A percentile compares a stretch with the other conserved stretches of the same genome.
phyloP scores from a whole-genome alignment of 345 rosid genomes.

The Gossypium rotundifolium region DNA sequence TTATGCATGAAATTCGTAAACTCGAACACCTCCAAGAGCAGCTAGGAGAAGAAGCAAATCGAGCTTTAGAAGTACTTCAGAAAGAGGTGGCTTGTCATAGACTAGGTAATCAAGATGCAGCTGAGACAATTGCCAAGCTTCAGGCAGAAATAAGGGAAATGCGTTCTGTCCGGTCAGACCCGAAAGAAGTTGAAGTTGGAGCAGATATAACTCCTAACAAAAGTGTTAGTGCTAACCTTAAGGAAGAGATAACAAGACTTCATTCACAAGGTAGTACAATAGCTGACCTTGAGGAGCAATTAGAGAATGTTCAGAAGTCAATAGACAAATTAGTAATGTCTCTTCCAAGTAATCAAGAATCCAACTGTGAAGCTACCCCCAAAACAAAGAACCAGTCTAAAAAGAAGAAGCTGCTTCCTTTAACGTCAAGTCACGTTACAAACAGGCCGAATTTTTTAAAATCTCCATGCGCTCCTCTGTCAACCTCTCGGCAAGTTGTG shows the following conservation, averaged over 20 bases:
- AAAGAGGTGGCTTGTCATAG: constrained; percentile 97
- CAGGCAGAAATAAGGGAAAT: constrained; percentile 96
- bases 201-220: constrained; percentile 55
- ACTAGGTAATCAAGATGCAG: constrained; percentile 98
- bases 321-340: constrained; percentile 95
- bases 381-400: constrained; percentile 66
- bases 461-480: constrained; percentile 90
- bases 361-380: constrained; percentile 44
- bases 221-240: constrained; percentile 90
- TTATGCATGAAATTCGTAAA: constrained; percentile 98
- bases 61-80: constrained; percentile 91
- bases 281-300: constrained; percentile 89
- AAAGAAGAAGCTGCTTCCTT: constrained; percentile 78
- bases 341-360: constrained; percentile 53
- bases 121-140: constrained; percentile 93
- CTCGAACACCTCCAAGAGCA: constrained; percentile 99
- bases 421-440: constrained; percentile 63
- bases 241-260: constrained; percentile 97
- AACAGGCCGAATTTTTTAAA: constrained; percentile 67
- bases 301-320: constrained; percentile 95
- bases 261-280: constrained; percentile 95
- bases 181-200: constrained; percentile 56
- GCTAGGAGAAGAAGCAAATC: constrained; percentile 92
- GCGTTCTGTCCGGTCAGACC: constrained; percentile 53
- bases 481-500: constrained; percentile 67